A percentile compares a stretch with the other conserved stretches of the same genome.
phyloP scores from a whole-genome alignment of 352 stramenopile species.

The Globisporangium emineosum region DNA sequence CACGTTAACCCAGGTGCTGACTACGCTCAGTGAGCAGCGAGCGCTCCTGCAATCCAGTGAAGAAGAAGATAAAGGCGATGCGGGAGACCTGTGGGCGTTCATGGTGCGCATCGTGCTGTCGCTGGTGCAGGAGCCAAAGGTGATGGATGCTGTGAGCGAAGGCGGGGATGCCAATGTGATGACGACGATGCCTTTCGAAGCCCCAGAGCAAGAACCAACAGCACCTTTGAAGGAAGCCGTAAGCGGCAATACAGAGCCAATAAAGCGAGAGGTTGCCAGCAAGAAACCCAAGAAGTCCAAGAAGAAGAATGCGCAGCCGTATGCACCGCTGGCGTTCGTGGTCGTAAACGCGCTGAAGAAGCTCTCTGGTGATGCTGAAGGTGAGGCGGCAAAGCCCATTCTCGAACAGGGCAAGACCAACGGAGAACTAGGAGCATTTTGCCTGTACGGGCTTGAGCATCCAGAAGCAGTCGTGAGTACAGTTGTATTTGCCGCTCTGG shows the following conservation, averaged over 20 bases:
- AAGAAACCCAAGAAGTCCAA: slow-evolving; percentile 25
- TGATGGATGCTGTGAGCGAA: background rate
- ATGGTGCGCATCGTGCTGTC: slow-evolving; percentile 35
- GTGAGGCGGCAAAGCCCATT: slow-evolving; percentile 11
- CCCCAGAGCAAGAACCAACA: background rate
- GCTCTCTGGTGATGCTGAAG: slow-evolving; percentile 13
- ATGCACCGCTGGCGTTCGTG: slow-evolving; percentile 51
- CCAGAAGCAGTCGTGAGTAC: slow-evolving; percentile 13
- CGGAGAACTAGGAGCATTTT: slow-evolving; percentile 31
- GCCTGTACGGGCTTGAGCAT: slow-evolving; percentile 17
- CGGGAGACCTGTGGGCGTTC: slow-evolving; percentile 34
- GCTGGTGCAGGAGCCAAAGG: slow-evolving; percentile 22
- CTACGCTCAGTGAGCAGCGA: background rate
- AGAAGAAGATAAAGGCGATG: background rate
- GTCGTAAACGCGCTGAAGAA: slow-evolving; percentile 48
- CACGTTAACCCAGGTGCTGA: slow-evolving; percentile 26
- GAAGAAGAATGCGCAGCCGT: slow-evolving; percentile 36
- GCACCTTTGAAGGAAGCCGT: background rate
- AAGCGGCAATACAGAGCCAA: background rate
- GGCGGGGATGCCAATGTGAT: background rate
- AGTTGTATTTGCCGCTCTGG: background rate
- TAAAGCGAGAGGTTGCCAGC: background rate
- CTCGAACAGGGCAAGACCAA: slow-evolving; percentile 25
- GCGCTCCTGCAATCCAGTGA: slow-evolving; percentile 5
- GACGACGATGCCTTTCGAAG: background rate